Base-by-base conservation (phyloP, 2,329 filamentous ascomycete species). In the Juglanconis oblonga region DNA sequence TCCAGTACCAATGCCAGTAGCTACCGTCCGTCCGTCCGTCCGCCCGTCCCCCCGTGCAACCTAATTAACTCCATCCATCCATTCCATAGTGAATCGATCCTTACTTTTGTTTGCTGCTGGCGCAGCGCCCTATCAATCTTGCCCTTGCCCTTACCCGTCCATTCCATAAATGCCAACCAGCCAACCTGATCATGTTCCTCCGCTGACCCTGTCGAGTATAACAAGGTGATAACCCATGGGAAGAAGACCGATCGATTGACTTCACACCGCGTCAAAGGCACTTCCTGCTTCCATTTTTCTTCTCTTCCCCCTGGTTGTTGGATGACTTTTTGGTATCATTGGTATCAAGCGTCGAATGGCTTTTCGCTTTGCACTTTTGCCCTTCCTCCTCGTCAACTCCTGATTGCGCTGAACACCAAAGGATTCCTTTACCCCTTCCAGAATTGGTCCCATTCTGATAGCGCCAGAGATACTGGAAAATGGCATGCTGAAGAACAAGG, bases 241-340 rank as follows among this genome's bases (percentile, higher is more conserved):
- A 10, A 49, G 11, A n/a, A 4, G 44, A 47, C n/a, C 4, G n/a
- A 4, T 47, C 44, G 44, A 40, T 40, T 24, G 14, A 6, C n/a
- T 32, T n/a, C 14, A n/a, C 10, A 11, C 36, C 53, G 51, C 47
- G 31, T 36, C 9, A 5, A 31, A 24, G 29, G 45, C 36, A 35
- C 11, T 13, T 11, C 17, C 17, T 32, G 38, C 33, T 17, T 38
- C 4, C 54, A 13, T 3, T 45, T 24, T 49, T 45, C 44, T 62
- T 24, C 24, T 24, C 2, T 24, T 24, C 24, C 24, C 24, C 24
- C 24, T 24, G 31, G 38, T 52, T 50, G 35, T 42, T 57, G 49
- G 44, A 45, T 51, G 33, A 44, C 31, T 60, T 52, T 55, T 47
- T 62, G 61, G 61, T 62, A 62, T 62, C 61, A 62, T 57, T 62